These are phyloP conservation scores for Plicaturopsis crispa DNA, from an alignment of 768 basidiomycete species.

Conservation along the genomic window DNA sequence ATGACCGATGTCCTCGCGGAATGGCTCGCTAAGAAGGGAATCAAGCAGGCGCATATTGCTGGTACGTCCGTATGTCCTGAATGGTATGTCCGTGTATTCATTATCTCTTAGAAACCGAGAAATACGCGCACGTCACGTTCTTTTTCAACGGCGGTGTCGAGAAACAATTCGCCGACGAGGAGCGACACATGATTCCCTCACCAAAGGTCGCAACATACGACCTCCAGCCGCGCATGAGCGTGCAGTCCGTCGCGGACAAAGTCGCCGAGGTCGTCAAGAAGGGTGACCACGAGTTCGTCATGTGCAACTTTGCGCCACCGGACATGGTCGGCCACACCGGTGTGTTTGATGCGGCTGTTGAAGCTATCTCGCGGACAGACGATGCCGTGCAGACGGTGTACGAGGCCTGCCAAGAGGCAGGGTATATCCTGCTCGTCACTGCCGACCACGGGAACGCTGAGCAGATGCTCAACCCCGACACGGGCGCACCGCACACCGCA, in stretches of 20 bases:
- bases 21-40: slow-evolving; percentile 71
- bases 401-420: slow-evolving; percentile 76
- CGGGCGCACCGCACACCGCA: slow-evolving; percentile 86
- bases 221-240: slow-evolving; percentile 85
- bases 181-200: slow-evolving; percentile 82
- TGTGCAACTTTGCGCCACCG: slow-evolving; percentile 97
- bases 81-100: too few relatives aligned
- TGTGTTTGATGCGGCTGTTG: slow-evolving; percentile 82
- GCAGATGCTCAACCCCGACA: slow-evolving; percentile 94
- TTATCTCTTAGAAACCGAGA: slow-evolving; percentile 70
- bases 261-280: slow-evolving; percentile 79
- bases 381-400: slow-evolving; percentile 85
- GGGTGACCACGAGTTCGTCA: slow-evolving; percentile 76
- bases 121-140: slow-evolving; percentile 96
- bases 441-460: slow-evolving; percentile 96
- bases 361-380: slow-evolving; percentile 85
- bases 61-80: too few relatives aligned
- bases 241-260: slow-evolving; percentile 81
- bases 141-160: slow-evolving; percentile 98
- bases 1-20: slow-evolving; percentile 96
- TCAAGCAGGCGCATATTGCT: slow-evolving; percentile 86
- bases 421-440: slow-evolving; percentile 83
- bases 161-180: slow-evolving; percentile 80
- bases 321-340: slow-evolving; percentile 98
- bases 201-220: slow-evolving; percentile 96